phyloP scores from a whole-genome alignment of 371 early-diverging fungal species.

The Parasitella parasitica region DNA sequence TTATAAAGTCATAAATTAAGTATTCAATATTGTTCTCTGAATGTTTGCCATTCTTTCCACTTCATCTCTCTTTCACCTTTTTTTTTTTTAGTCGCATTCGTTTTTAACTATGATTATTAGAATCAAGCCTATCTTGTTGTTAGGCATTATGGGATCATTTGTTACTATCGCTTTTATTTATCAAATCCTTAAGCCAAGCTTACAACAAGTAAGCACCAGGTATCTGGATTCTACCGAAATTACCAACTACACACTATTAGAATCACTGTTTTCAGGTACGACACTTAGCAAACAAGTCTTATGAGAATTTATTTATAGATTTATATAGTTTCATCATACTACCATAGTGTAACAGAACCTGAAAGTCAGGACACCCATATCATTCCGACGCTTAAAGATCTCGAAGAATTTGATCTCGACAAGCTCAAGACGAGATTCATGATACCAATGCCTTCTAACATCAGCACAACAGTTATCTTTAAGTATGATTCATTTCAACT shows the following conservation, averaged over 20 bases:
- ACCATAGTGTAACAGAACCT: not conserved
- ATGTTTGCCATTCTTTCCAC: too few relatives aligned
- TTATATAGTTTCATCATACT: not conserved
- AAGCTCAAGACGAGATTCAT: conserved; percentile 20
- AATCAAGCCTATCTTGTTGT: not conserved
- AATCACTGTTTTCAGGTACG: conserved; percentile 27
- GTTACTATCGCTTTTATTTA: conserved; percentile 8
- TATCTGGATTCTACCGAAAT: conserved; percentile 32
- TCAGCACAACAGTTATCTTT: not conserved
- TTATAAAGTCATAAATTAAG: too few relatives aligned
- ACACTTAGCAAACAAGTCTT: not conserved
- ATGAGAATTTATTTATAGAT: not conserved
- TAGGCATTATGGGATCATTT: conserved; percentile 8
- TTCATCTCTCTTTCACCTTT: not conserved
- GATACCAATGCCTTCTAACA: conserved; percentile 25
- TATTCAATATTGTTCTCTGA: too few relatives aligned
- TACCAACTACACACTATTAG: conserved; percentile 33
- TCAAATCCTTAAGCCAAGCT: conserved; percentile 10
- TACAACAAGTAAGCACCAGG: not conserved
- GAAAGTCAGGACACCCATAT: not conserved
- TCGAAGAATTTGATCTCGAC: conserved; percentile 7
- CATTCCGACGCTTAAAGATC: not conserved
- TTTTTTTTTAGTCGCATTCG: not conserved
- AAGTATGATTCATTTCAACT: not conserved
- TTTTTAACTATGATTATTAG: conserved; percentile 11